A percentile compares a stretch with the other conserved stretches of the same genome.
phyloP scores from a whole-genome alignment of 495 filamentous ascomycete genomes.

The Daldinia loculata region DNA sequence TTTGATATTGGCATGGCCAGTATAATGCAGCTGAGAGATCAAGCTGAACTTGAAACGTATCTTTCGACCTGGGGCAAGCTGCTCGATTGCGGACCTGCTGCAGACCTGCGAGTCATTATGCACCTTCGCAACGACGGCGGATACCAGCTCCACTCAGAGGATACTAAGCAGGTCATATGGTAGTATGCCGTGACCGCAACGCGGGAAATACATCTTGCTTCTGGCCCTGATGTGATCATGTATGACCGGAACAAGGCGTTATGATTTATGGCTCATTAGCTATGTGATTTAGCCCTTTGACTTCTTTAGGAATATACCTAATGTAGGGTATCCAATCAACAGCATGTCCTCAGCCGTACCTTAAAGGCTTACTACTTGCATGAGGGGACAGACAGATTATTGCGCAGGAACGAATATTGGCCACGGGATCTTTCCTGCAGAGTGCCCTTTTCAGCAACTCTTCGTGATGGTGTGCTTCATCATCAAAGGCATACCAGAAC shows the following conservation, averaged over 20 bases:
- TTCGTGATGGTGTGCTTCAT: constrained; percentile 19
- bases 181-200: constrained; percentile 15
- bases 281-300: not conserved
- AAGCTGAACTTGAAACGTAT: constrained; percentile 6
- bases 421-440: not conserved
- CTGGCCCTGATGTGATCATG: not conserved
- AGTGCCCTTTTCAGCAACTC: constrained; percentile 2
- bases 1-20: not conserved
- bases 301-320: not conserved
- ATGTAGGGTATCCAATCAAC: not conserved
- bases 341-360: not conserved
- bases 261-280: not conserved
- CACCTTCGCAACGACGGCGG: constrained; percentile 8
- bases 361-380: not conserved
- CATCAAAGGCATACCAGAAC: constrained; percentile 7
- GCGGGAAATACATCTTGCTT: constrained; percentile 24
- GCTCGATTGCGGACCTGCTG: constrained; percentile 7
- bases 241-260: not conserved
- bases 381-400: not conserved
- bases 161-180: constrained; percentile 26
- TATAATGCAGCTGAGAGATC: constrained; percentile 11
- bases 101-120: constrained; percentile 34
- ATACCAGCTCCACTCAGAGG: constrained; percentile 26
- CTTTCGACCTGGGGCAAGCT: constrained; percentile 7
- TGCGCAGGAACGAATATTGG: constrained; percentile 5